These are phyloP conservation scores for Cryphonectria naterciae DNA, from an alignment of 2,329 filamentous ascomycete species.

Conservation along the genomic window DNA sequence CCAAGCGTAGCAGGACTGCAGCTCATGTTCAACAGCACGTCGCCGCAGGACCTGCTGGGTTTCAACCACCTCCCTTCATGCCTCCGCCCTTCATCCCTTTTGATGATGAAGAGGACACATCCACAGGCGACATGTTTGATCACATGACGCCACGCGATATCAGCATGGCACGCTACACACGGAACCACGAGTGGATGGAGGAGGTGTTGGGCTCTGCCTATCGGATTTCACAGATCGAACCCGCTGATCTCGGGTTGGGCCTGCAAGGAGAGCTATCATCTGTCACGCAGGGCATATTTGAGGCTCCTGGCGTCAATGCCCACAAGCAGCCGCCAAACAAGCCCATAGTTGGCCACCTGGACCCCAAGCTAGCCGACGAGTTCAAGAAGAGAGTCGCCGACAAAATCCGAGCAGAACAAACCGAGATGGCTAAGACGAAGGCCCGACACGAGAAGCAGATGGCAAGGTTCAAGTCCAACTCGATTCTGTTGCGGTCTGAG, in stretches of 20 bases:
- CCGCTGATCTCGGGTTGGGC: constrained; percentile 85
- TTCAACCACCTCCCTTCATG: not conserved
- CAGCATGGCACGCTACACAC: constrained; percentile 82
- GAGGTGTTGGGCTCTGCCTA: constrained; percentile 93
- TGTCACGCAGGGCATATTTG: constrained; percentile 84
- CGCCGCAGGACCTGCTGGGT: constrained; percentile 30
- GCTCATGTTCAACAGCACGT: constrained; percentile 44
- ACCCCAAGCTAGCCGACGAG: constrained; percentile 77
- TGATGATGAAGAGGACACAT: constrained; percentile 90
- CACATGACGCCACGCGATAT: constrained; percentile 87
- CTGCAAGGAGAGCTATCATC: constrained; percentile 79
- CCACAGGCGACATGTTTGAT: constrained; percentile 86
- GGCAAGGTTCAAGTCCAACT: constrained; percentile 72
- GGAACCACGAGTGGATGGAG: constrained; percentile 99
- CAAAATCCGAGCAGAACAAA: constrained; percentile 72
- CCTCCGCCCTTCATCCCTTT: constrained; percentile 43
- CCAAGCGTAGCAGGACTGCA: constrained; percentile 58
- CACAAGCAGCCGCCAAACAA: constrained; percentile 54
- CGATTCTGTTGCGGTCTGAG: constrained; percentile 74
- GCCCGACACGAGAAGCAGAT: constrained; percentile 76
- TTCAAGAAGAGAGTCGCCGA: constrained; percentile 79
- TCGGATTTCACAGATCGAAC: constrained; percentile 79
- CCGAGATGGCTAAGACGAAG: constrained; percentile 85
- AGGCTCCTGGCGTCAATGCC: constrained; percentile 60
- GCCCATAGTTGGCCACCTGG: constrained; percentile 69